phyloP scores from a whole-genome alignment of 768 basidiomycete species.

The Russula sp. region DNA sequence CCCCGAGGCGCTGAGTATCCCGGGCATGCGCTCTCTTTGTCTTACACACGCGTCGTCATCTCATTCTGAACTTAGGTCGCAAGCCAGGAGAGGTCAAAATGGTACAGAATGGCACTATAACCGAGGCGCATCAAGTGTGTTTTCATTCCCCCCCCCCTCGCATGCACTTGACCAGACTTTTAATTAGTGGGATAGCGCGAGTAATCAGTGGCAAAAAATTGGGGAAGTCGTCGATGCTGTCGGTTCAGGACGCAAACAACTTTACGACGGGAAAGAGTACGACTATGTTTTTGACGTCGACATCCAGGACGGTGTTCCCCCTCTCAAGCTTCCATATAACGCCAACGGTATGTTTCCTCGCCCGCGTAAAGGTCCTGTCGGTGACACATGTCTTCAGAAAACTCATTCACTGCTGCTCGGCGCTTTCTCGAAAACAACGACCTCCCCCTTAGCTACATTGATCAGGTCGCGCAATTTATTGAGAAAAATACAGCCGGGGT shows the following conservation, averaged over 20 bases:
- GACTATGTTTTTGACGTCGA: slow-evolving; percentile 99
- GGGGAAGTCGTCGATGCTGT: slow-evolving; percentile 96
- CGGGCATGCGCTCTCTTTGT: slow-evolving; percentile 43
- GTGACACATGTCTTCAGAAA: slow-evolving; percentile 46
- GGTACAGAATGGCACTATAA: slow-evolving; percentile 69
- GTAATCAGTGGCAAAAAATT: slow-evolving; percentile 79
- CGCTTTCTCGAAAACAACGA: slow-evolving; percentile 80
- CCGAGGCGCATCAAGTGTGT: slow-evolving; percentile 86
- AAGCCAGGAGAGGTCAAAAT: slow-evolving; percentile 92
- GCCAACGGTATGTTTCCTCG: slow-evolving; percentile 52
- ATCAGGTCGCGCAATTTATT: slow-evolving; percentile 89
- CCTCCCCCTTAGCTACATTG: slow-evolving; percentile 72
- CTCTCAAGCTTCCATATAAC: slow-evolving; percentile 93
- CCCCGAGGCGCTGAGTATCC: slow-evolving; percentile 62
- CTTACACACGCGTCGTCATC: background rate
- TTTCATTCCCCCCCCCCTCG: too few relatives aligned
- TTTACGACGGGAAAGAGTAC: slow-evolving; percentile 91
- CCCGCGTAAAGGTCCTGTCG: background rate
- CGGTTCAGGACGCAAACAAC: slow-evolving; percentile 80
- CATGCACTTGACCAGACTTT: background rate
- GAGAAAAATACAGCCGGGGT: slow-evolving; percentile 84
- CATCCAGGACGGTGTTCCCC: slow-evolving; percentile 85
- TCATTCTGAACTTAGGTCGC: slow-evolving; percentile 46
- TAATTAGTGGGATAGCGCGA: slow-evolving; percentile 69
- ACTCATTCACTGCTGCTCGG: slow-evolving; percentile 85